Evolutionary conservation across 2,329 filamentous ascomycete genomes (phyloP).

Genomic region (Aureobasidium sp.): DNA sequence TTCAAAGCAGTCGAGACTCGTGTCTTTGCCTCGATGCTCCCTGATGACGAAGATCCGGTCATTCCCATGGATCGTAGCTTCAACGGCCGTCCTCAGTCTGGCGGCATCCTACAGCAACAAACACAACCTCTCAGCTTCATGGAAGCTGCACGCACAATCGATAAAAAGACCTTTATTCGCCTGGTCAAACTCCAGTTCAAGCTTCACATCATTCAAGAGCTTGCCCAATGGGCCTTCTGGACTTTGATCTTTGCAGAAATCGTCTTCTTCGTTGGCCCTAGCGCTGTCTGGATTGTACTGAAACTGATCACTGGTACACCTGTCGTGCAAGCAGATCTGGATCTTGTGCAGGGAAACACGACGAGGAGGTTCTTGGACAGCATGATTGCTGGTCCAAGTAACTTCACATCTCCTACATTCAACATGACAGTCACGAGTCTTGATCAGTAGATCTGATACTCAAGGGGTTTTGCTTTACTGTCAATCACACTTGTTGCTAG

Average conservation of each 20-base stretch:
- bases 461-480: too few species aligned
- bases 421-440: neutral
- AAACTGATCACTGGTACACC: neutral
- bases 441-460: neutral
- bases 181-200: neutral
- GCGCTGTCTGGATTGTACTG: constrained; percentile 2
- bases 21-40: constrained; percentile 11
- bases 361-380: neutral
- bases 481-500: neutral
- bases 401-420: neutral
- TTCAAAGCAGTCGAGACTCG: neutral
- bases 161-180: neutral
- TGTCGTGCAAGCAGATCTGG: neutral
- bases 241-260: neutral
- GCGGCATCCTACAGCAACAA: neutral
- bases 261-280: neutral
- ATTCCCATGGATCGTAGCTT: constrained; percentile 13
- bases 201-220: neutral
- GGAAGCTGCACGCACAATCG: neutral
- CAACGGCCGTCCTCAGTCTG: neutral
- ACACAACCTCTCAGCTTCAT: neutral
- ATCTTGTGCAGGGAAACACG: neutral
- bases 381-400: neutral
- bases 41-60: constrained; percentile 12
- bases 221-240: neutral